Percentiles rank a stretch among this genome's conserved stretches.
phyloP scores from a whole-genome alignment of 208 protist species.

The Vickermania spadyakhi region DNA sequence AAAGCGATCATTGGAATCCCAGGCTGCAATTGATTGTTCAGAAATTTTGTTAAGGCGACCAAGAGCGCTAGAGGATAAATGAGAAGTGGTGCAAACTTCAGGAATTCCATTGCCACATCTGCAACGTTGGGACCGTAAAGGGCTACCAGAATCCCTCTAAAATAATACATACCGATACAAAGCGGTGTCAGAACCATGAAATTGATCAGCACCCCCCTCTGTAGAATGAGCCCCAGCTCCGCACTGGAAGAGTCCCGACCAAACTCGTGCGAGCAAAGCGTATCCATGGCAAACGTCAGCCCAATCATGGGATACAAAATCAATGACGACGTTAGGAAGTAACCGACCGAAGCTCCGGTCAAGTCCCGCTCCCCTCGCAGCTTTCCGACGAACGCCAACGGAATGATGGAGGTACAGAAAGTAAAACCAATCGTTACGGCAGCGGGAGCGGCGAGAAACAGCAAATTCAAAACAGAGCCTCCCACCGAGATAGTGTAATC shows the following conservation, averaged over 20 bases:
- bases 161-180: constrained; percentile 40
- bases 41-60: constrained; percentile 72
- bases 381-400: constrained; percentile 69
- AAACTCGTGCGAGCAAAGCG: constrained; percentile 78
- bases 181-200: constrained; percentile 42
- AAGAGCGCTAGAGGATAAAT: constrained; percentile 57
- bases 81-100: constrained; percentile 53
- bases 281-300: constrained; percentile 79
- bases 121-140: constrained; percentile 54
- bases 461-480: constrained; percentile 31
- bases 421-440: constrained; percentile 71
- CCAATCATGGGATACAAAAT: constrained; percentile 69
- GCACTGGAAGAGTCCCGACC: constrained; percentile 58
- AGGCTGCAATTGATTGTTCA: constrained; percentile 82
- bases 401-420: constrained; percentile 65
- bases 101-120: constrained; percentile 44
- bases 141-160: constrained; percentile 25
- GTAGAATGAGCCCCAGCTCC: constrained; percentile 63
- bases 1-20: constrained; percentile 73
- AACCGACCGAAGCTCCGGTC: constrained; percentile 70
- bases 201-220: constrained; percentile 73
- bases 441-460: constrained; percentile 51
- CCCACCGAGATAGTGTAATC: constrained; percentile 29
- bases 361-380: constrained; percentile 54
- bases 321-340: constrained; percentile 65